Conservation (phyloP, 139 green algal genomes). For the Desmodesmus armatus region DNA sequence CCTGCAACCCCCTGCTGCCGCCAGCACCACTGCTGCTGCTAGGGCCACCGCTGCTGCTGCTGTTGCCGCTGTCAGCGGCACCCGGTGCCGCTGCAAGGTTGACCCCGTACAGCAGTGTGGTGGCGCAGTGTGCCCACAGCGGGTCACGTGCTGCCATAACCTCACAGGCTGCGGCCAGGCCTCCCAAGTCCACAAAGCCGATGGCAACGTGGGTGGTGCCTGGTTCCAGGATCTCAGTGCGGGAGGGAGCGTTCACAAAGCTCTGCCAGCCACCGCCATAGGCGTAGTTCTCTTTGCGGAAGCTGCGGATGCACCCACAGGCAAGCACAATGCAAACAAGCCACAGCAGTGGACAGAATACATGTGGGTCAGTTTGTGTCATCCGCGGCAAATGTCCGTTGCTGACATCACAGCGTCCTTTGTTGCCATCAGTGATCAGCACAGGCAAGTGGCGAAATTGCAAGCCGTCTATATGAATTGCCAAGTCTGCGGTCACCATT, state of each 20-base stretch:
- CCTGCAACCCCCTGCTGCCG: no score
- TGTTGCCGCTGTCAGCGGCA: constrained; percentile 4
- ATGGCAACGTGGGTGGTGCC: constrained; percentile 61
- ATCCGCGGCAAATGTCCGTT: neutral
- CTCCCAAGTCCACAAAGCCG: constrained; percentile 61
- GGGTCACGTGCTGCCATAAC: neutral
- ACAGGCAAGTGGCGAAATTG: no score
- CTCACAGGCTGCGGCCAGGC: constrained; percentile 46
- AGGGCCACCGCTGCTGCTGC: neutral
- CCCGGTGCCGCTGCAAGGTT: no score
- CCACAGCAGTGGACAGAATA: neutral
- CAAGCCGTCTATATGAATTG: no score
- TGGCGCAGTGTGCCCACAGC: no score
- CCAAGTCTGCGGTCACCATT: no score
- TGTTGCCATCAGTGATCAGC: no score
- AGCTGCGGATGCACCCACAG: neutral
- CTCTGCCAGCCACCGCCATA: constrained; percentile 25
- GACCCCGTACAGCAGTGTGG: no score
- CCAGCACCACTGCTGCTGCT: no score
- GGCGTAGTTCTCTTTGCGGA: neutral
- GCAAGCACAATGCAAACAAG: neutral
- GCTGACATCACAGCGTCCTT: neutral
- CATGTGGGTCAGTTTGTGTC: neutral
- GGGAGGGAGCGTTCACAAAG: constrained; percentile 32
- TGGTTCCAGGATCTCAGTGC: constrained; percentile 15